Evolutionary conservation across 495 filamentous ascomycete genomes (phyloP), one percentile per base, ranked within the genome.

Genomic region (Aspergillus conjunctus): DNA sequence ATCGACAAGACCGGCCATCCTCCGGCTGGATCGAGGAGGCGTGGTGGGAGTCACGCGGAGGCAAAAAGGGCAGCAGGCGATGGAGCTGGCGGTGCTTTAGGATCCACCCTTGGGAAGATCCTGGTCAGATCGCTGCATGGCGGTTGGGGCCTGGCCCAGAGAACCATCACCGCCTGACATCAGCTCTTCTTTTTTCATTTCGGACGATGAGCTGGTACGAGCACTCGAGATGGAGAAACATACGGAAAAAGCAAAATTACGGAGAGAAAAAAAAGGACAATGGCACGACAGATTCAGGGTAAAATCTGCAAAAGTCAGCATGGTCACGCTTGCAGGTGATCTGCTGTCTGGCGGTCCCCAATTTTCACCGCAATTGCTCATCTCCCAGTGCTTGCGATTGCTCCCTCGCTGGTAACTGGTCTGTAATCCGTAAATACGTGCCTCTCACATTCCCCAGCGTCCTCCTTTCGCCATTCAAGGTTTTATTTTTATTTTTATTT

Each of bases 101-200:
- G 60, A 51, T 58, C 64, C 57, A 58, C 57, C 44, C 45, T 49
- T 43, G 26, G 46, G 60, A 31, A 48, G 60, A 63, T 61, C 65
- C 65, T 61, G 54, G 61, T 55, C 53, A 52, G 66, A 68, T 68
- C 57, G 66, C 59, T 68, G 62, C 56, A 68, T 65, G 66, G 65
- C 65, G 61, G 61, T 60, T 65, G 59, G 49, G 66, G 62, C 57
- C 66, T 68, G 66, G 66, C 60, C 59, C 49, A 48, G 37, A 20
- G 46, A 33, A 15, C 21, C 45, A 59, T 59, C 62, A 58, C 60
- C 60, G 60, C 66, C 59, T 68, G 66, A 68, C 59, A 65, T 68
- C 55, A 63, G 48, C 51, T 45, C 20, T 20, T 49, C 37, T 56
- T 56, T 34, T 26, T 26, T 26, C 26, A 26, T 26, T 26, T 22